These are phyloP conservation scores for Exserohilum turcica DNA, from an alignment of 2,329 filamentous ascomycete genomes.

Conservation along the genomic window DNA sequence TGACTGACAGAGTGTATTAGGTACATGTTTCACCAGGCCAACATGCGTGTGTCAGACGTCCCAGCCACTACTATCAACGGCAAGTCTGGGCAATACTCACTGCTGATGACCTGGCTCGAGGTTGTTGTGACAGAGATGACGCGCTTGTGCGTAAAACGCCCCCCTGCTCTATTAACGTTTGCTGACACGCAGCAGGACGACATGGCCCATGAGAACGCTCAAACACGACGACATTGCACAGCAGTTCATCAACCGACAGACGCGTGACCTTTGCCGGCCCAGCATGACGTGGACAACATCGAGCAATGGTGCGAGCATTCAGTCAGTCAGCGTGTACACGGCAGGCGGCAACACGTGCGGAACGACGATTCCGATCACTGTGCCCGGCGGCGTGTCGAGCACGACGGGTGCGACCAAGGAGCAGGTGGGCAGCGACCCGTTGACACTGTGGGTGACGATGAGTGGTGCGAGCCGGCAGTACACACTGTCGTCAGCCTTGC, in stretches of 20 bases:
- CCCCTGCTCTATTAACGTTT: neutral
- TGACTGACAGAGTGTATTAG: constrained; percentile 21
- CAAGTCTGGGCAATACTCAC: constrained; percentile 54
- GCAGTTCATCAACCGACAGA: constrained; percentile 59
- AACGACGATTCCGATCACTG: constrained; percentile 60
- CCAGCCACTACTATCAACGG: constrained; percentile 56
- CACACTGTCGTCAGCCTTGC: constrained; percentile 36
- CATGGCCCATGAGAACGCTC: constrained; percentile 60
- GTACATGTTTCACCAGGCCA: constrained; percentile 70
- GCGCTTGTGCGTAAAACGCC: constrained; percentile 49
- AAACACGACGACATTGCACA: constrained; percentile 62
- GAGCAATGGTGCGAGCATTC: constrained; percentile 53
- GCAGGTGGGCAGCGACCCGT: constrained; percentile 56
- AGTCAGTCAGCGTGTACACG: constrained; percentile 56
- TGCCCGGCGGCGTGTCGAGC: constrained; percentile 53
- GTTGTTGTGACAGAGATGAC: constrained; percentile 59
- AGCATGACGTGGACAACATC: constrained; percentile 55
- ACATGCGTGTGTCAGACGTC: constrained; percentile 59
- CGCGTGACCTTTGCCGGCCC: constrained; percentile 60
- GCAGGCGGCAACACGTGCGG: constrained; percentile 57
- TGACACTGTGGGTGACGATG: constrained; percentile 49
- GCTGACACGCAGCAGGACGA: constrained; percentile 31
- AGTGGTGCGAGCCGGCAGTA: constrained; percentile 44
- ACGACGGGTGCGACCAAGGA: constrained; percentile 56
- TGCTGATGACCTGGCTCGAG: constrained; percentile 64